Conservation (phyloP, 2,329 filamentous ascomycete genomes). For the Pseudogymnoascus verrucosus region DNA sequence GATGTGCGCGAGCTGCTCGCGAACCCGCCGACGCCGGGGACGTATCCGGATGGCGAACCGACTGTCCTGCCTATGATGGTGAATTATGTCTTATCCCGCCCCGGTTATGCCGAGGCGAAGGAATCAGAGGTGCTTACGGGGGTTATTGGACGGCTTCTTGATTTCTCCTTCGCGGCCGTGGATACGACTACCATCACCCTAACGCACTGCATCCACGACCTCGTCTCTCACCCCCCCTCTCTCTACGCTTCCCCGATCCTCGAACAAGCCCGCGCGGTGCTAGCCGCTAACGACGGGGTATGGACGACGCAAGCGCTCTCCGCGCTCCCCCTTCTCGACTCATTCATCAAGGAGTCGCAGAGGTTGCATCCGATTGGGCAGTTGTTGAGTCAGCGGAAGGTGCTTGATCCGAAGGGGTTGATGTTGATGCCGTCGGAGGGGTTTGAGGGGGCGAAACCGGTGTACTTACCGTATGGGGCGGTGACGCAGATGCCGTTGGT, state of each 20-base stretch:
- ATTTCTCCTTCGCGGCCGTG: conserved; percentile 13
- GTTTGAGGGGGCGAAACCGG: not conserved
- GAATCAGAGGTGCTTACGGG: not conserved
- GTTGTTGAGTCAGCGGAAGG: not conserved
- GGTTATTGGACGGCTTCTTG: not conserved
- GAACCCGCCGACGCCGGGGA: not conserved
- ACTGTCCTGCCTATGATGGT: conserved; percentile 2
- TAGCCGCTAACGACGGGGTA: conserved; percentile 15
- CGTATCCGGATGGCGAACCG: not conserved
- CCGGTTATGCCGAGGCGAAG: not conserved
- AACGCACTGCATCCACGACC: conserved; percentile 23
- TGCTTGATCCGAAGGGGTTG: not conserved
- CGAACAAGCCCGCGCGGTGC: not conserved
- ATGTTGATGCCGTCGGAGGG: not conserved
- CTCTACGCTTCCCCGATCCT: conserved; percentile 18
- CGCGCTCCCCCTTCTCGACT: conserved; percentile 27
- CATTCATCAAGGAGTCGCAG: conserved; percentile 27
- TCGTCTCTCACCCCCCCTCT: conserved; percentile 18
- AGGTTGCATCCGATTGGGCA: conserved; percentile 16
- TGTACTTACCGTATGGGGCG: not conserved
- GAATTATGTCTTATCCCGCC: not conserved
- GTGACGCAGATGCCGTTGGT: not conserved
- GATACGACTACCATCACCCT: conserved; percentile 22
- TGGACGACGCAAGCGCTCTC: conserved; percentile 27
- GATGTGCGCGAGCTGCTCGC: not conserved